phyloP scores from a whole-genome alignment of 306 rosid genomes.

The Leucaena leucocephala region DNA sequence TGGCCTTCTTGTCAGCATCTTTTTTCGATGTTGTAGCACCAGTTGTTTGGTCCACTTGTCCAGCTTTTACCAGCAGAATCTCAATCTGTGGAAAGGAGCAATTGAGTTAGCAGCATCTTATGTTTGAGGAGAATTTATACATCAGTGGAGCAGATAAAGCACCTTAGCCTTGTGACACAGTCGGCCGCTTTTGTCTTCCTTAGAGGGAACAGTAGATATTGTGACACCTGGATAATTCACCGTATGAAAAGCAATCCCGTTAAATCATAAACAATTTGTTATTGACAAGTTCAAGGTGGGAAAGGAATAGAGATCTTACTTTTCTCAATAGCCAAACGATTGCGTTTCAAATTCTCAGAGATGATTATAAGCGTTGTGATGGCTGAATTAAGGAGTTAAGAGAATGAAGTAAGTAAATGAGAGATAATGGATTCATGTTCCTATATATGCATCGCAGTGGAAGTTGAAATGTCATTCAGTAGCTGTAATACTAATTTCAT shows the following conservation, averaged over 20 bases:
- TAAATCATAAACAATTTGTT: neutral
- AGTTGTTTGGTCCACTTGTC: constrained; percentile 32
- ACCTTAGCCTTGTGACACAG: constrained; percentile 67
- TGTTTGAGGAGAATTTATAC: neutral
- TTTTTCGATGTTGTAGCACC: constrained; percentile 35
- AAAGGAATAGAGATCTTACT: constrained; percentile 46
- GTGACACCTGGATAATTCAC: constrained; percentile 33
- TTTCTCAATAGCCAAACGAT: constrained; percentile 62
- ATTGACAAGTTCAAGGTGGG: constrained; percentile 3
- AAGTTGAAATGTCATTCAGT: neutral
- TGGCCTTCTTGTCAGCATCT: constrained; percentile 27
- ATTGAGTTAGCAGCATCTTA: neutral
- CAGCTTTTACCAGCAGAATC: constrained; percentile 53
- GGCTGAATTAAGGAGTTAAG: constrained; percentile 44
- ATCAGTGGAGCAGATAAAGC: neutral
- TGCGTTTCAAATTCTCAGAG: constrained; percentile 60
- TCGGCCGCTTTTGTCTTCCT: constrained; percentile 46
- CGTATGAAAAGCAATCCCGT: constrained; percentile 21
- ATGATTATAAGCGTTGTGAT: constrained; percentile 68
- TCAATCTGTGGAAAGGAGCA: constrained; percentile 46
- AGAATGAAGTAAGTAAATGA: constrained; percentile 19
- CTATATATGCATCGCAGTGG: neutral
- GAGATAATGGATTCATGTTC: neutral
- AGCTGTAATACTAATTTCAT: neutral
- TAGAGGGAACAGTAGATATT: constrained; percentile 47